phyloP scores from a whole-genome alignment of 2,329 filamentous ascomycete genomes.

The Helotiales sp. region DNA sequence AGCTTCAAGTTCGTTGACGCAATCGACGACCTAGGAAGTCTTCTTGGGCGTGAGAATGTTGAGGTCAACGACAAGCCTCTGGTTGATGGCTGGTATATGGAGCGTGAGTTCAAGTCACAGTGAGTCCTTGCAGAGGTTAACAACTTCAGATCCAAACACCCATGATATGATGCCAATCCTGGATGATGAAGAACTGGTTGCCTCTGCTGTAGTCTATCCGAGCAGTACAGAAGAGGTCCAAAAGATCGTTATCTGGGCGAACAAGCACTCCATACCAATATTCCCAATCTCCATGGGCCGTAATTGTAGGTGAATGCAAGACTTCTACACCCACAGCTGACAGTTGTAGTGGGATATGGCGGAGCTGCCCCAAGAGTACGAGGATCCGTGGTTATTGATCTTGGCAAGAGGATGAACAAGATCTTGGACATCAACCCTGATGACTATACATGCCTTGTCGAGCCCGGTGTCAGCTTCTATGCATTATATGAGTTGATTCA shows the following conservation, averaged over 20 bases:
- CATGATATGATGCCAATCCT: constrained; percentile 45
- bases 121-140: neutral
- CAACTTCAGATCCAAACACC: constrained; percentile 21
- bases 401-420: constrained; percentile 52
- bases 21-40: constrained; percentile 37
- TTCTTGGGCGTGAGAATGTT: constrained; percentile 40
- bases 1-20: constrained; percentile 37
- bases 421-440: constrained; percentile 51
- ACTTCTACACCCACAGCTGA: neutral
- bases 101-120: constrained; percentile 6
- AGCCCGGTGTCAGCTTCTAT: constrained; percentile 55
- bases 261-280: constrained; percentile 46
- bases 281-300: constrained; percentile 51
- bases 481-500: constrained; percentile 50
- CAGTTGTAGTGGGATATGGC: constrained; percentile 3
- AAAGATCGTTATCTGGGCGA: constrained; percentile 45
- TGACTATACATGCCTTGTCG: constrained; percentile 50
- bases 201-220: constrained; percentile 45
- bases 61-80: constrained; percentile 43
- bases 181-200: constrained; percentile 44
- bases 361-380: constrained; percentile 9
- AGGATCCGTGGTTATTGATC: constrained; percentile 8
- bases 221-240: constrained; percentile 47
- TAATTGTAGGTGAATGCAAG: constrained; percentile 37
- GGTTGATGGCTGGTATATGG: constrained; percentile 40